Percentiles rank a stretch among this genome's conserved stretches.
These are phyloP conservation scores for Podila minutissima DNA, from an alignment of 192 early-diverging fungal species.

Conservation along the genomic window DNA sequence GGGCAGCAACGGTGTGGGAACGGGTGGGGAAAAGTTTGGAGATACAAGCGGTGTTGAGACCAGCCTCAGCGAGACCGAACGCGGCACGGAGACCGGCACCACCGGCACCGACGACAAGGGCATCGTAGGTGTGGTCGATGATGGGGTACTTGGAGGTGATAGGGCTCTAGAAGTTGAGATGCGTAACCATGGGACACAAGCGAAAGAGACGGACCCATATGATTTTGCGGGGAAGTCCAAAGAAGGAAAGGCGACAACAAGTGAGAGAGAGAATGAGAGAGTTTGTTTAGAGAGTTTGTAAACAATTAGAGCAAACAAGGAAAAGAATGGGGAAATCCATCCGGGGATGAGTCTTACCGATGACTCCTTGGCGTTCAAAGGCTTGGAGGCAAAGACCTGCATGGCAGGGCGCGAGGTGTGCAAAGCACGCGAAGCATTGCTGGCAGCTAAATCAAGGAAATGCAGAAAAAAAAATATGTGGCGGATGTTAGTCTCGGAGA, in stretches of 20 bases:
- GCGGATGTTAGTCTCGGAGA: conserved; percentile 33
- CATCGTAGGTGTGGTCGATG: conserved; percentile 98
- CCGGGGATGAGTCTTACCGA: conserved; percentile 53
- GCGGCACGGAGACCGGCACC: conserved; percentile 98
- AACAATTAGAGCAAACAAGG: conserved; percentile 2
- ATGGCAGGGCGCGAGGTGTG: conserved; percentile 70
- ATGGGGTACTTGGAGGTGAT: conserved; percentile 88
- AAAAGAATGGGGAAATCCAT: not conserved
- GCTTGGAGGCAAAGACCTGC: conserved; percentile 76
- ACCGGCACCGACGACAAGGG: conserved; percentile 98
- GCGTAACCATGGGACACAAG: not conserved
- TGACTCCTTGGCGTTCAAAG: conserved; percentile 79
- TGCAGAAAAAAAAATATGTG: not conserved
- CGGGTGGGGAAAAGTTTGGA: conserved; percentile 99
- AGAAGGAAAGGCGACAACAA: conserved; percentile 23
- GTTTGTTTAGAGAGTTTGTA: not conserved
- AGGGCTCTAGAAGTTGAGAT: conserved; percentile 48
- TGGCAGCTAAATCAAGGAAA: conserved; percentile 29
- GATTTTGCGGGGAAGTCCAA: conserved; percentile 44
- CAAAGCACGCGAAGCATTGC: conserved; percentile 65
- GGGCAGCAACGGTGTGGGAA: conserved; percentile 98
- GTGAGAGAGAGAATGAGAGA: conserved; percentile 2
- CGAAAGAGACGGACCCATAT: not conserved
- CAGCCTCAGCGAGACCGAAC: conserved; percentile 94
- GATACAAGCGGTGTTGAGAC: conserved; percentile 98